These are phyloP conservation scores for Cyclocybe cylindracea DNA, from an alignment of 768 basidiomycete genomes.

Conservation along the genomic window DNA sequence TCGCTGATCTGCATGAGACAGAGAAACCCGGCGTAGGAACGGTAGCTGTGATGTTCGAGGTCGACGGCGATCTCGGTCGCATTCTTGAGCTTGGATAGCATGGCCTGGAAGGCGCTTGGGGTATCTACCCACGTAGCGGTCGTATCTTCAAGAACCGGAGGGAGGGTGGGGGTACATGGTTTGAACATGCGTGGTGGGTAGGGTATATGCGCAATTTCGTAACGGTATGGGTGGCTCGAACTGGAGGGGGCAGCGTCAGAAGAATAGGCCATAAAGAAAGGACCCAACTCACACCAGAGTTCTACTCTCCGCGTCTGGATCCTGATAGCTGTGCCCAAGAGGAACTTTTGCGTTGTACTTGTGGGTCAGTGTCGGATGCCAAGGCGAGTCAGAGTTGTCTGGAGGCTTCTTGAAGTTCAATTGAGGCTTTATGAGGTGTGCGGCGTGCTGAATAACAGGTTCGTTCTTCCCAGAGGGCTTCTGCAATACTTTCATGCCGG, in stretches of 20 bases:
- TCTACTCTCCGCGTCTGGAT: constrained; percentile 16
- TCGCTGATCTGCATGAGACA: constrained; percentile 94
- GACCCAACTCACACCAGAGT: constrained; percentile 11
- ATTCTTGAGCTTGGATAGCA: constrained; percentile 68
- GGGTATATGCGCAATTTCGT: constrained; percentile 75
- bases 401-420: constrained; percentile 59
- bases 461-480: constrained; percentile 33
- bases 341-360: constrained; percentile 88
- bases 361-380: constrained; percentile 68
- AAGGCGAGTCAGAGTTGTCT: constrained; percentile 63
- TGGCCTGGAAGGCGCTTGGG: constrained; percentile 48
- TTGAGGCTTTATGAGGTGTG: constrained; percentile 82
- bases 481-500: constrained; percentile 32
- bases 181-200: constrained; percentile 71
- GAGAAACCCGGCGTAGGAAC: constrained; percentile 83
- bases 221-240: constrained; percentile 75
- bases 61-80: constrained; percentile 89
- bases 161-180: constrained; percentile 46
- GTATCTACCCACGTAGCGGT: constrained; percentile 75
- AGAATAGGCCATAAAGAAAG: background rate
- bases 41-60: constrained; percentile 90
- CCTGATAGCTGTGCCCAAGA: constrained; percentile 52
- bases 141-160: constrained; percentile 62
- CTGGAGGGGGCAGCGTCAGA: constrained; percentile 18
- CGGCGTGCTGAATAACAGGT: constrained; percentile 71